phyloP scores from a whole-genome alignment of 768 basidiomycete species.

The Pleurotus tuoliensis region DNA sequence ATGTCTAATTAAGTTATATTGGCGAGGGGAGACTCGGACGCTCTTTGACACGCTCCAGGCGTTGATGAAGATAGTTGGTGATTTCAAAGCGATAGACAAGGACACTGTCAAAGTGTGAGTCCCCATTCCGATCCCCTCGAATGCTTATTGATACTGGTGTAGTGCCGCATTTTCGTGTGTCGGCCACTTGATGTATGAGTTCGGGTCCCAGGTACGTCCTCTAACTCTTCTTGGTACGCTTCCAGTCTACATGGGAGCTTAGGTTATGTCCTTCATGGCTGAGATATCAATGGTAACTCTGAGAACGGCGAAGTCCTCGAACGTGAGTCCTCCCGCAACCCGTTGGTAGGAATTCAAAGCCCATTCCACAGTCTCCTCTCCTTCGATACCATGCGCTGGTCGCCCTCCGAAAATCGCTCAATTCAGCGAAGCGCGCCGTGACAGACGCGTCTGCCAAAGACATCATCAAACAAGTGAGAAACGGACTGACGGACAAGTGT shows the following conservation, averaged over 20 bases:
- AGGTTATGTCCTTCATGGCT: slow-evolving; percentile 96
- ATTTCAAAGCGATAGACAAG: slow-evolving; percentile 62
- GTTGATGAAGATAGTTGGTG: slow-evolving; percentile 70
- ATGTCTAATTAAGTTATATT: slow-evolving; percentile 73
- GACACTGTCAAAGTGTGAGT: slow-evolving; percentile 67
- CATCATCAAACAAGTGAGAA: slow-evolving; percentile 74
- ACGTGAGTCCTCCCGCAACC: slow-evolving; percentile 32
- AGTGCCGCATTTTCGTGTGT: slow-evolving; percentile 85
- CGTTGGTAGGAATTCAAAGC: slow-evolving; percentile 7
- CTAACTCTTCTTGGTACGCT: neutral
- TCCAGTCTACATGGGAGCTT: neutral
- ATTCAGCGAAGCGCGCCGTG: slow-evolving; percentile 77
- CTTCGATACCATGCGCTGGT: slow-evolving; percentile 78
- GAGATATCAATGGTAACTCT: slow-evolving; percentile 69
- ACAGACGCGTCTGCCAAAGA: slow-evolving; percentile 78
- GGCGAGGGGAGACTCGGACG: slow-evolving; percentile 75
- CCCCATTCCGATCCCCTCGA: neutral
- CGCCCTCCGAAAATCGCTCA: slow-evolving; percentile 76
- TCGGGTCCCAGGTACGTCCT: slow-evolving; percentile 73
- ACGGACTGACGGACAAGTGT: slow-evolving; percentile 75
- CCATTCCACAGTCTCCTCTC: slow-evolving; percentile 57
- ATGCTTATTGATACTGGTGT: slow-evolving; percentile 9
- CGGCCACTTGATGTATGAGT: slow-evolving; percentile 82
- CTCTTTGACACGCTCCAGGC: slow-evolving; percentile 84
- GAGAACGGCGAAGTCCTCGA: slow-evolving; percentile 70